Base-by-base conservation (phyloP, 1,284 basidiomycete genomes). In the Melampsora larici-populina region DNA sequence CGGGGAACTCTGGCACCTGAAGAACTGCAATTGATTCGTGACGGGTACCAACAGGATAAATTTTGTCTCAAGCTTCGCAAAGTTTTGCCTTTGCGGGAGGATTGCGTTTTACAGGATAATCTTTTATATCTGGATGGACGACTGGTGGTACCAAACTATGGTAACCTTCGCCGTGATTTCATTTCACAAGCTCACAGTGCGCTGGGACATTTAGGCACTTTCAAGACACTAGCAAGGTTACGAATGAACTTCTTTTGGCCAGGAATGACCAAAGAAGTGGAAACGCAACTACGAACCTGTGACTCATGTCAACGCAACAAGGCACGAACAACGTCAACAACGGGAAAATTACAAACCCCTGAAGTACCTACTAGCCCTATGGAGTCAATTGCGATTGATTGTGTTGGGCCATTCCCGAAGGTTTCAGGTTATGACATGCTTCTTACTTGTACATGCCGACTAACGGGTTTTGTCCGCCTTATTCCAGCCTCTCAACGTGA, bases 331-430 rank as follows among this genome's bases (percentile, higher is more conserved):
- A 36, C 49, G 0, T 21, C 17, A 18, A 48, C 48, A 13, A 29
- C 49, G 0, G 68, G 68, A 36, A 70, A 62, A n/a, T 43, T 71
- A 58, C 9, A 60, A n/a, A 67, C 65, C 29, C 31, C 65, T 4
- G 36, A 29, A 36, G 15, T 67, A 24, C 65, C 36, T 4, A n/a
- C 18, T 4, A 18, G 26, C 62, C 62, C 62, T 7, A n/a, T 64
- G 62, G 8, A 26, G 29, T 21, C 26, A 13, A 9, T 29, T 3
- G 49, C 68, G 1, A 29, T 70, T 51, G 68, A 33, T 17, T 55
- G 26, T 31, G 26, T 70, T 1, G 68, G 68, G 2, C 68, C 68
- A 18, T 40, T 67, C 15, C 26, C 26, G 6, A 18, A 33, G 6
- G 24, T 24, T 2, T 40, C 13, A 15, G 36, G 46, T 33, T 67